Evolutionary conservation across 1,284 basidiomycete genomes (phyloP).

Genomic region (Moniliophthora roreri): DNA sequence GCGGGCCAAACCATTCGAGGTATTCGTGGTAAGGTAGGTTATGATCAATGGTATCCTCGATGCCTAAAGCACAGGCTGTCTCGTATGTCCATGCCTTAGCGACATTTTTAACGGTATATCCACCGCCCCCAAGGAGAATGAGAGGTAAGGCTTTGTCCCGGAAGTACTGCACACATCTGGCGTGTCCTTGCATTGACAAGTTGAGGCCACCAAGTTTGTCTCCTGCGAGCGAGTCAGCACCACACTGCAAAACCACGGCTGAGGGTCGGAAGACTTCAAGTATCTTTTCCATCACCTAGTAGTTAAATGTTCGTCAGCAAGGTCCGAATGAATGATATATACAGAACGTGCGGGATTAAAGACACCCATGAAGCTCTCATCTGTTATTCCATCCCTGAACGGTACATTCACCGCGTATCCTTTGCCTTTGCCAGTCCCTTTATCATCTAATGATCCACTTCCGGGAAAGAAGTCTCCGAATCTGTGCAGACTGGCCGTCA

Average conservation of each 20-base stretch:
- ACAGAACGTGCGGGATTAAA: constrained; percentile 78
- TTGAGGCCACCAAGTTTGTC: constrained; percentile 98
- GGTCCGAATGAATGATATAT: not conserved
- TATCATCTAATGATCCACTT: constrained; percentile 86
- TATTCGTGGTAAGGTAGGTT: constrained; percentile 95
- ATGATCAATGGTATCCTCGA: constrained; percentile 75
- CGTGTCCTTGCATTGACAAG: constrained; percentile 92
- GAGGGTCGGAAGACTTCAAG: constrained; percentile 91
- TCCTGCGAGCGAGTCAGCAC: constrained; percentile 92
- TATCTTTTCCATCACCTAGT: constrained; percentile 81
- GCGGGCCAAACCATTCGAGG: constrained; percentile 97
- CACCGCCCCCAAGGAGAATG: constrained; percentile 93
- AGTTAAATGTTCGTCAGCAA: not conserved
- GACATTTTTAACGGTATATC: constrained; percentile 97
- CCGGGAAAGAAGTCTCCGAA: constrained; percentile 98
- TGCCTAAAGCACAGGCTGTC: constrained; percentile 90
- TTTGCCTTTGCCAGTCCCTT: constrained; percentile 84
- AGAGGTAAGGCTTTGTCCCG: constrained; percentile 85
- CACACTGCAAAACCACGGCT: constrained; percentile 93
- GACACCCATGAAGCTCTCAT: constrained; percentile 77
- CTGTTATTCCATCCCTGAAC: constrained; percentile 90
- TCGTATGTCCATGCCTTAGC: constrained; percentile 96
- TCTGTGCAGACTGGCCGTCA: constrained; percentile 96
- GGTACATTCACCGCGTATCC: constrained; percentile 95
- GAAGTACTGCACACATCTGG: constrained; percentile 87